These are phyloP conservation scores for Apiotrichum akiyoshidainum DNA, from an alignment of 1,284 basidiomycete genomes.

Conservation along the genomic window DNA sequence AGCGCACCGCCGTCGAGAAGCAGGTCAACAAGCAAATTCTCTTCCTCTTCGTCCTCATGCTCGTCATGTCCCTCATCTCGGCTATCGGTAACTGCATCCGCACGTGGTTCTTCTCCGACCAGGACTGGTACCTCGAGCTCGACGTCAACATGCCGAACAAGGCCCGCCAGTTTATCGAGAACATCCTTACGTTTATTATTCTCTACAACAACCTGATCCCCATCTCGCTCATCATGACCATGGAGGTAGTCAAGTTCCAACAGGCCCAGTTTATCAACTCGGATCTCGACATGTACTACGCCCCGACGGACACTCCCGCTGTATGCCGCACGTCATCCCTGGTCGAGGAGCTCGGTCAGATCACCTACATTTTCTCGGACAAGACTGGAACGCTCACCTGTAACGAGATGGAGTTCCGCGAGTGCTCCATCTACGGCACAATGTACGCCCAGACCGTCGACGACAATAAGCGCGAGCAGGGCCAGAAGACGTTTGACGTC, in stretches of 20 bases:
- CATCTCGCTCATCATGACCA: conserved; percentile 98
- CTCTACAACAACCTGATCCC: conserved; percentile 99
- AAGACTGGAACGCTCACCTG: conserved; percentile 96
- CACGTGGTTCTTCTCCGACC: conserved; percentile 75
- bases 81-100: conserved; percentile 88
- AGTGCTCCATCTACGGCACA: conserved; percentile 82
- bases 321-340: conserved; percentile 94
- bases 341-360: conserved; percentile 97
- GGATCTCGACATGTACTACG: conserved; percentile 95
- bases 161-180: conserved; percentile 77
- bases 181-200: conserved; percentile 97
- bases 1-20: conserved; percentile 90
- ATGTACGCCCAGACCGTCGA: conserved; percentile 87
- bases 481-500: conserved; percentile 50
- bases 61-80: conserved; percentile 83
- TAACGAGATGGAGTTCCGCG: conserved; percentile 98
- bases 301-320: conserved; percentile 89
- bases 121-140: conserved; percentile 75
- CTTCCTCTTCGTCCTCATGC: conserved; percentile 85
- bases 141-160: conserved; percentile 45
- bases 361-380: conserved; percentile 92
- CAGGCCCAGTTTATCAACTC: conserved; percentile 96
- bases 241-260: conserved; percentile 99
- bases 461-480: conserved; percentile 67
- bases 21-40: conserved; percentile 97